Base-by-base conservation (phyloP, 257 asterid genomes). In the Schizonepeta tenuifolia region DNA sequence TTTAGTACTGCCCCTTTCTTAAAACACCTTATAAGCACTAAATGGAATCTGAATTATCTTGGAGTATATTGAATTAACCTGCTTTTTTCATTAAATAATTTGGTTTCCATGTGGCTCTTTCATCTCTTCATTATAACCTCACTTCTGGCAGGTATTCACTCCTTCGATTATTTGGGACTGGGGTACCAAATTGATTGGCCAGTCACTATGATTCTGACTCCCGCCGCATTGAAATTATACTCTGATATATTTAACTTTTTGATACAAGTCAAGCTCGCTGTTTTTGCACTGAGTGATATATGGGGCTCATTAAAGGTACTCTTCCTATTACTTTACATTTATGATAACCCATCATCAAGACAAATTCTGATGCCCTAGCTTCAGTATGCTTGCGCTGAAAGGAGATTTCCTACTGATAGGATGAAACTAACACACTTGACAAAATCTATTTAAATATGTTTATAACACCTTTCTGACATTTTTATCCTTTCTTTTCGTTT, bases 171-270 rank as follows among this genome's bases (percentile, higher is more conserved):
- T 78, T 76, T 95, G 82, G 98, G 98, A 69, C 83, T 95, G 87
- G 99, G 99, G 59, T 95, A 95, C 73, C 90, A 88, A 68, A 86
- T 95, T 38, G 96, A 92, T 76, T 95, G 99, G 99, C 99, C 99
- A 35, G 82, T 92, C 82, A 95, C 79, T 64, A 84, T 91, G 74
- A 81, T 95, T 80, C 80, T 95, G 84, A 88, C 97, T 40, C 90
- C 97, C 51, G 84, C 77, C 50, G 90, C 99, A 70, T 56, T 95
- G 86, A 82, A 80, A 65, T 86, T 87, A 70, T 95, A 95, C 73
- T 92, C 98, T 5, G 84, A 95, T 65, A 86, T 95, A 77, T 95
- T 92, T 75, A 90, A 74, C 81, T 95, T 95, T 85, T 87, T 91
- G 82, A 83, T 95, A 74, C 97, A 88, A 88, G 86, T 95, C 76